phyloP scores from a whole-genome alignment of 2,329 filamentous ascomycete species.

The Aspergillus calidoustus region DNA sequence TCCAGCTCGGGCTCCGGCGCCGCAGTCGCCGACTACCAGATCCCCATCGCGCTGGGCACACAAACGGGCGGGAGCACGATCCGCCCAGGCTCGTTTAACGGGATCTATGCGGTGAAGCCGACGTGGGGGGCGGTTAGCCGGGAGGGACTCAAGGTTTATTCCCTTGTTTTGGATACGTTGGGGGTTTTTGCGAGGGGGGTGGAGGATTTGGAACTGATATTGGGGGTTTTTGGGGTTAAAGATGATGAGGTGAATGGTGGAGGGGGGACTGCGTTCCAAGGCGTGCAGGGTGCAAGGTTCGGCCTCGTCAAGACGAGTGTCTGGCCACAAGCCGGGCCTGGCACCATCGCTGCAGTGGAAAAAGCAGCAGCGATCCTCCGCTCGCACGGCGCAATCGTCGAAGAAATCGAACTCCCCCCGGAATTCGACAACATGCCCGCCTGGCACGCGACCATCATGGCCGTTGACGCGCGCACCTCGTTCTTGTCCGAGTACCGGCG shows the following conservation, averaged over 20 bases:
- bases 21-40: conserved; percentile 68
- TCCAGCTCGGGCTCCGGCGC: conserved; percentile 70
- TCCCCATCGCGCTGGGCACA: conserved; percentile 64
- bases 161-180: conserved; percentile 64
- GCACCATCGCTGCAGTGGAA: conserved; percentile 19
- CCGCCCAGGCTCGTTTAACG: conserved; percentile 67
- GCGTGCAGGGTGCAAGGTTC: conserved; percentile 1
- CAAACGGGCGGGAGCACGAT: conserved; percentile 70
- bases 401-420: not conserved
- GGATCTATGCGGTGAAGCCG: conserved; percentile 68
- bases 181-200: conserved; percentile 64
- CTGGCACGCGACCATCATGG: conserved; percentile 17
- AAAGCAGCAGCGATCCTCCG: not conserved
- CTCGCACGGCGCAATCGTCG: conserved; percentile 9
- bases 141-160: conserved; percentile 63
- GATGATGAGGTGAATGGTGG: conserved; percentile 50
- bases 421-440: conserved; percentile 10
- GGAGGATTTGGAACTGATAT: conserved; percentile 62
- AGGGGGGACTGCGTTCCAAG: not conserved
- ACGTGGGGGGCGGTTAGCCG: conserved; percentile 67
- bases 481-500: conserved; percentile 15
- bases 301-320: conserved; percentile 13
- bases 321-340: not conserved
- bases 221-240: conserved; percentile 57
- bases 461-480: not conserved